These are phyloP conservation scores for Leccinum arenicola DNA, from an alignment of 768 basidiomycete species.

Conservation along the genomic window DNA sequence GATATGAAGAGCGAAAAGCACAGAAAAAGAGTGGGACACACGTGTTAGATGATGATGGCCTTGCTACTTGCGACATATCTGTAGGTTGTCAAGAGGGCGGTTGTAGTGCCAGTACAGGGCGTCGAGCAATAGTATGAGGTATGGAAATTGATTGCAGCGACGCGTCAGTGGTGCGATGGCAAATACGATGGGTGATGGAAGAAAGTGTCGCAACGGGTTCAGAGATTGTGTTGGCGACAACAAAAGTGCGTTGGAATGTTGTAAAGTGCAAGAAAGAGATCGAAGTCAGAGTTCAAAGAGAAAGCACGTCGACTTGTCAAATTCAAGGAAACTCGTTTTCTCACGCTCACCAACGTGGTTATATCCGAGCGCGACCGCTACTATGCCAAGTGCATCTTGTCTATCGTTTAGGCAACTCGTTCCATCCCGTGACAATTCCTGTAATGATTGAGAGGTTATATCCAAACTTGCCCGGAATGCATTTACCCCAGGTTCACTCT, in stretches of 20 bases:
- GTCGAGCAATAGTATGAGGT: conserved; percentile 13
- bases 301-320: conserved; percentile 19
- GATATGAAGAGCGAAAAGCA: conserved; percentile 4
- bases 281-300: conserved; percentile 31
- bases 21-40: conserved; percentile 9
- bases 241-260: conserved; percentile 8
- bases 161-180: conserved; percentile 21
- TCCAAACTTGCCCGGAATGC: too few relatives aligned
- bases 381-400: too few relatives aligned
- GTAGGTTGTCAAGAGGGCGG: conserved; percentile 9
- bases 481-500: too few relatives aligned
- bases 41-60: conserved; percentile 34
- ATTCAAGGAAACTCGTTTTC: conserved; percentile 26
- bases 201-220: conserved; percentile 13
- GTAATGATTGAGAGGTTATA: too few relatives aligned
- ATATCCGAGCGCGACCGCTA: too few relatives aligned
- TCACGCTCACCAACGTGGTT: conserved; percentile 5
- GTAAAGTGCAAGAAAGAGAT: conserved; percentile 23
- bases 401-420: too few relatives aligned
- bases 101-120: conserved; percentile 9
- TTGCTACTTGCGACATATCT: conserved; percentile 31
- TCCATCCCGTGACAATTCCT: too few relatives aligned
- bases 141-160: conserved; percentile 21
- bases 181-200: conserved; percentile 13
- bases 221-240: conserved; percentile 12